Evolutionary conservation across 1,284 basidiomycete genomes (phyloP).

Genomic region (Ceratobasidium sp.): DNA sequence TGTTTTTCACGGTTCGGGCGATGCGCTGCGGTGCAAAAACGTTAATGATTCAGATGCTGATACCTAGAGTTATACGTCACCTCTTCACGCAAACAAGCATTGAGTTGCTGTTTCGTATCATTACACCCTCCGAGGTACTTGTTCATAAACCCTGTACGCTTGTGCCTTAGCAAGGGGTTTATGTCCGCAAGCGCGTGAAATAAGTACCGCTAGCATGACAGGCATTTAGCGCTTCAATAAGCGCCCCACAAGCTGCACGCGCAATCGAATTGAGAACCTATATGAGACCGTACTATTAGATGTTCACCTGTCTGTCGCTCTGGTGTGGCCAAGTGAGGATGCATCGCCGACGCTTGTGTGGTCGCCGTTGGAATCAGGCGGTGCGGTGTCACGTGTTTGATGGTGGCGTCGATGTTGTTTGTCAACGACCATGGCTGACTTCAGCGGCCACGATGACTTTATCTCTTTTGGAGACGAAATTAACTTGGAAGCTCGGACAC

Average conservation of each 20-base stretch:
- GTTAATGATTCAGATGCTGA: conserved; percentile 19
- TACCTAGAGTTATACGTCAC: conserved; percentile 57
- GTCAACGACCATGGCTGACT: conserved; percentile 29
- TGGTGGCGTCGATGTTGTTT: neutral
- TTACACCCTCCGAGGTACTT: conserved; percentile 64
- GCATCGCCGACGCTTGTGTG: conserved; percentile 4
- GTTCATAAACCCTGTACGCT: conserved; percentile 40
- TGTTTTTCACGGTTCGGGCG: conserved; percentile 73
- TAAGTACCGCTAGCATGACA: conserved; percentile 37
- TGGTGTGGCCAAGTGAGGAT: conserved; percentile 19
- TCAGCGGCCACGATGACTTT: conserved; percentile 62
- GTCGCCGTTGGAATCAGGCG: neutral
- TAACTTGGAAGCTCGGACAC: conserved; percentile 45
- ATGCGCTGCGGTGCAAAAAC: conserved; percentile 62
- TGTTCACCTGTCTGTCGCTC: conserved; percentile 28
- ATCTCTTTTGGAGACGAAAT: conserved; percentile 63
- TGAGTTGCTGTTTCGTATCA: conserved; percentile 72
- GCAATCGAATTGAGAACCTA: neutral
- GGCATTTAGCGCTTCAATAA: conserved; percentile 29
- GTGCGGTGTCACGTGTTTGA: neutral
- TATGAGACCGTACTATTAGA: neutral
- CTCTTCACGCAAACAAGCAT: conserved; percentile 79
- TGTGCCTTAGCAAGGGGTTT: conserved; percentile 43
- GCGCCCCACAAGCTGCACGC: conserved; percentile 25
- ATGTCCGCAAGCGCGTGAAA: conserved; percentile 16